Percentiles rank a stretch among this genome's conserved stretches.
These are phyloP conservation scores for Chenopodium suecicum DNA, from an alignment of 148 eudicot species.

Conservation along the genomic window DNA sequence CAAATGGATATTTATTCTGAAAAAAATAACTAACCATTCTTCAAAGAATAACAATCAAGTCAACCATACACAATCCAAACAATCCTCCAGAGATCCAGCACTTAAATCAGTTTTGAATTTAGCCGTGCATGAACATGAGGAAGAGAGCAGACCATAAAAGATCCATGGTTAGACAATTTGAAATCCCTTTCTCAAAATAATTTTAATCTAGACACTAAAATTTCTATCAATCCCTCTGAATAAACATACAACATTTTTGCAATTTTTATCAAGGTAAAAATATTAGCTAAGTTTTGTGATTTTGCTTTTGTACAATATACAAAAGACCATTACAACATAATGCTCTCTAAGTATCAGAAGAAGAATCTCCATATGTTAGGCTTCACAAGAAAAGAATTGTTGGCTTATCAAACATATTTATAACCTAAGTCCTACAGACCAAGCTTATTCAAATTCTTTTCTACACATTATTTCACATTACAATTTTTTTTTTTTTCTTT, in stretches of 20 bases:
- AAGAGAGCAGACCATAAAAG: background rate
- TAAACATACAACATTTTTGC: background rate
- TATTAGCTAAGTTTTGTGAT: background rate
- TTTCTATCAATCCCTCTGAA: background rate
- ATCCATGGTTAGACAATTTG: background rate
- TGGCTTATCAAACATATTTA: background rate
- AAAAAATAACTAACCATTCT: background rate
- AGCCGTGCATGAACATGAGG: background rate
- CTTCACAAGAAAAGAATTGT: background rate
- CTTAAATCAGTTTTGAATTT: background rate
- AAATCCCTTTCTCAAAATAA: background rate
- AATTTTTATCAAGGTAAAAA: background rate
- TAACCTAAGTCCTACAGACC: background rate
- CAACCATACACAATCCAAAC: background rate
- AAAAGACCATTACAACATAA: background rate
- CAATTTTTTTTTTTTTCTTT: background rate
- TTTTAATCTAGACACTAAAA: background rate
- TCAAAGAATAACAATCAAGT: background rate
- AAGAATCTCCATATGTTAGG: background rate
- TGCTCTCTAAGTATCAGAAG: background rate
- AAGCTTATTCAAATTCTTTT: background rate
- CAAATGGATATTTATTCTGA: background rate
- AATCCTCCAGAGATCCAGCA: no score
- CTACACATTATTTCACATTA: background rate
- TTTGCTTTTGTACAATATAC: background rate